phyloP scores from a whole-genome alignment of 2,329 filamentous ascomycete genomes.

The Bipolaris zeicola region DNA sequence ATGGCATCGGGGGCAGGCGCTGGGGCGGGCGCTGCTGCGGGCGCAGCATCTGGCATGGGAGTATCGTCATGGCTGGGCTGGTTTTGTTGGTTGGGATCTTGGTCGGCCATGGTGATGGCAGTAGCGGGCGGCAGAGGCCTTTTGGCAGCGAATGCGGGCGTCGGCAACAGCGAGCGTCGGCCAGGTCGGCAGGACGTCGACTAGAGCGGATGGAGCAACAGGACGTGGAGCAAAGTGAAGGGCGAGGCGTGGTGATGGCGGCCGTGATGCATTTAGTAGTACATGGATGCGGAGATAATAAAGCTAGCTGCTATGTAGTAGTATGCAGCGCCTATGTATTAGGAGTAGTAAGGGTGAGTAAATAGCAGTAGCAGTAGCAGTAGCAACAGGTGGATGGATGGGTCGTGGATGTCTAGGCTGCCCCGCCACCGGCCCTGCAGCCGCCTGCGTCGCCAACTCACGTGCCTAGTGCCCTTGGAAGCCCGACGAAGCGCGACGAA shows the following conservation, averaged over 20 bases:
- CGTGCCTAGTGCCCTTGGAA: slow-evolving; percentile 9
- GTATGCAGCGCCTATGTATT: no score
- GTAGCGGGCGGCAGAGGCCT: background rate
- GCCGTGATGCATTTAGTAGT: background rate
- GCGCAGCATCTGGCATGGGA: slow-evolving; percentile 42
- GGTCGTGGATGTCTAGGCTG: slow-evolving; percentile 7
- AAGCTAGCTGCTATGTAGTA: no score
- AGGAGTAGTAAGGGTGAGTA: background rate
- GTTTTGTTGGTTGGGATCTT: slow-evolving; percentile 10
- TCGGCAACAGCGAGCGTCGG: background rate
- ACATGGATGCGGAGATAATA: background rate
- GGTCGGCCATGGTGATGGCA: slow-evolving; percentile 30
- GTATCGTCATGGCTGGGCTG: slow-evolving; percentile 26
- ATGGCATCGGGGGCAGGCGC: slow-evolving; percentile 41
- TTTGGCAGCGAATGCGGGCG: slow-evolving; percentile 2
- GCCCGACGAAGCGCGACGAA: slow-evolving; percentile 10
- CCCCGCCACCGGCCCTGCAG: slow-evolving; percentile 18
- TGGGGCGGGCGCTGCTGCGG: no score
- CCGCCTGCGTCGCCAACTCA: slow-evolving; percentile 18
- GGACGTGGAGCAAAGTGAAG: background rate
- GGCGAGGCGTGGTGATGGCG: background rate
- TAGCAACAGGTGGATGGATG: background rate
- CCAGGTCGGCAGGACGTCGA: background rate
- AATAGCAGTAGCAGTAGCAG: no score
- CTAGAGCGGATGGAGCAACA: background rate